Evolutionary conservation across 148 eudicot species (phyloP), one percentile per base, ranked within the genome.

Genomic region (Rhododendron ovatum): DNA sequence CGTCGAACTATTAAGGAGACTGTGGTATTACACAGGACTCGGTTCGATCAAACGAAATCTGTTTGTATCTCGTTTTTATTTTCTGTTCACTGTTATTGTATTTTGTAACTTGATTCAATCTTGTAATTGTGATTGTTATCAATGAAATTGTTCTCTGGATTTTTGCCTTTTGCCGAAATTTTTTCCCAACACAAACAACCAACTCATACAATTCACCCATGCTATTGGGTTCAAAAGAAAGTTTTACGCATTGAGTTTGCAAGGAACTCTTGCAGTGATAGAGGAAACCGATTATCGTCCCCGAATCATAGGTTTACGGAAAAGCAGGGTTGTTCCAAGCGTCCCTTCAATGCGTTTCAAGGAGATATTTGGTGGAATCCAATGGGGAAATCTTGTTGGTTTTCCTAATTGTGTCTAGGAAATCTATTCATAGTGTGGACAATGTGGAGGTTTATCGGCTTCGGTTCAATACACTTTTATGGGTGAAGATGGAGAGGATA

Each of bases 401-500:
- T 50, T 50, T 50, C 55, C 41, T 3, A 39, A 39, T 50, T 51
- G 41, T 90, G 24, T 87, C 81, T 17, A 80, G 20, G 55, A 83
- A 77, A 74, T 83, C 80, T 1, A 88, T 81, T 24, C 67, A 53
- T 2, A 20, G 61, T 39, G 87, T 87, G 78, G 90, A 89, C 3
- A 43, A 84, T 48, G 92, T 51, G 37, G 87, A 39, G 41, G 10
- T n/a, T 87, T 55, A 15, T 39, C 41, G 41, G 41, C 41, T 39
- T 39, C 41, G 5, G 41, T 39, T 39, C 41, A 5, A 39, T 39
- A 14, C 47, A 13, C 85, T 87, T 1, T 83, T 81, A 50, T 89
- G 92, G 92, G 87, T 80, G 17, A 90, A 87, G 77, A 43, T 88
- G 81, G 84, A 87, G 51, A 84, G 53, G 7, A 71, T 90, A 41